These are phyloP conservation scores for Penicillium sp. DNA, from an alignment of 2,329 filamentous ascomycete genomes.

Conservation along the genomic window DNA sequence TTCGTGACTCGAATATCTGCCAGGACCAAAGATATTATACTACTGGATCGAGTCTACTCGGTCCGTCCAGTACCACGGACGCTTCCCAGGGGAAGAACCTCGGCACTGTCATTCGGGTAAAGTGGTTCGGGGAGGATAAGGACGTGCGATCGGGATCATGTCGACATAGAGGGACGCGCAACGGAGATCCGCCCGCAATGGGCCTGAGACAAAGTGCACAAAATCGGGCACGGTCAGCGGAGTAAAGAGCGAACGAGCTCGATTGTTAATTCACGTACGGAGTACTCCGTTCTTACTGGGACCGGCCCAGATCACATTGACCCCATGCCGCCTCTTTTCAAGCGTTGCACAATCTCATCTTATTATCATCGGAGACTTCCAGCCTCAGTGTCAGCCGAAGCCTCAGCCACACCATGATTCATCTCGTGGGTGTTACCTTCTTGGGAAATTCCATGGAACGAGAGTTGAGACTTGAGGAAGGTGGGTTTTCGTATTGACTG, in stretches of 20 bases:
- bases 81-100: neutral
- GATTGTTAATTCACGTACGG: neutral
- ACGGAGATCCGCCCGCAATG: neutral
- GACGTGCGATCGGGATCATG: neutral
- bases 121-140: neutral
- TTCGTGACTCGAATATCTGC: neutral
- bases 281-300: neutral
- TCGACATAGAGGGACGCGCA: neutral
- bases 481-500: neutral
- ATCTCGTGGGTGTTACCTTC: neutral
- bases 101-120: neutral
- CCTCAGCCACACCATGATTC: neutral
- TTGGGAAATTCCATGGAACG: slow-evolving; percentile 5
- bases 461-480: neutral
- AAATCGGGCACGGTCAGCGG: neutral
- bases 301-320: neutral
- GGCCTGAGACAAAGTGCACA: neutral
- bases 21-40: neutral
- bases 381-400: neutral
- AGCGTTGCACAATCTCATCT: neutral
- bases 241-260: neutral
- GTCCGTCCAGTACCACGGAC: neutral
- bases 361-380: neutral
- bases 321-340: neutral
- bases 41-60: neutral